Evolutionary conservation across 2,329 filamentous ascomycete species (phyloP).

Genomic region (Pestalotiopsis sp.): DNA sequence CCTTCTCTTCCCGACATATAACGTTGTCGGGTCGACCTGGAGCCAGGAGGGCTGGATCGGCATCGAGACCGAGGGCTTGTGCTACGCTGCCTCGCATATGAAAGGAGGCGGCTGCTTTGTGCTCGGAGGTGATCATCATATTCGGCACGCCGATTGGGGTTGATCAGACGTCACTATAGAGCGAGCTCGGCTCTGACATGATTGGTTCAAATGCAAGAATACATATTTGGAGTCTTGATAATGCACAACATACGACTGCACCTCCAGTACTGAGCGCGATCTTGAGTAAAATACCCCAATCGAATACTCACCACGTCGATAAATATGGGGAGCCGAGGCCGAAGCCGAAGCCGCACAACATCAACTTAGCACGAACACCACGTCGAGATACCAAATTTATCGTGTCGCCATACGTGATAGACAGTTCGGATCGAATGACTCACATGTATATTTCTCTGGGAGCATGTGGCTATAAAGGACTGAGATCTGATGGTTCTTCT

Average conservation of each 20-base stretch:
- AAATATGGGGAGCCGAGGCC: not conserved
- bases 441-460: not conserved
- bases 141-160: slow-evolving; percentile 30
- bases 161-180: slow-evolving; percentile 9
- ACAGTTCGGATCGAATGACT: not conserved
- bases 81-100: slow-evolving; percentile 30
- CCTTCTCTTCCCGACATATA: slow-evolving; percentile 34
- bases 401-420: not conserved
- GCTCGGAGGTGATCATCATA: slow-evolving; percentile 30
- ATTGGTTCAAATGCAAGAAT: not conserved
- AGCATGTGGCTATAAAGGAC: not conserved
- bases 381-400: not conserved
- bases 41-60: slow-evolving; percentile 35
- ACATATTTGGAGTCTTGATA: not conserved
- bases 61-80: slow-evolving; percentile 39
- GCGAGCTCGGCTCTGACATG: not conserved
- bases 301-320: too few species aligned
- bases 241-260: not conserved
- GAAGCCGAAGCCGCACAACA: not conserved
- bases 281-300: not conserved
- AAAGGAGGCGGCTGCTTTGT: slow-evolving; percentile 31
- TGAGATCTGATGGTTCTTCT: not conserved
- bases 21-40: slow-evolving; percentile 38
- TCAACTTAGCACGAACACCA: not conserved
- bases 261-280: not conserved